A percentile compares a stretch with the other conserved stretches of the same genome.
phyloP scores from a whole-genome alignment of 164 flowering plant genomes.

The Dillenia suffruticosa region DNA sequence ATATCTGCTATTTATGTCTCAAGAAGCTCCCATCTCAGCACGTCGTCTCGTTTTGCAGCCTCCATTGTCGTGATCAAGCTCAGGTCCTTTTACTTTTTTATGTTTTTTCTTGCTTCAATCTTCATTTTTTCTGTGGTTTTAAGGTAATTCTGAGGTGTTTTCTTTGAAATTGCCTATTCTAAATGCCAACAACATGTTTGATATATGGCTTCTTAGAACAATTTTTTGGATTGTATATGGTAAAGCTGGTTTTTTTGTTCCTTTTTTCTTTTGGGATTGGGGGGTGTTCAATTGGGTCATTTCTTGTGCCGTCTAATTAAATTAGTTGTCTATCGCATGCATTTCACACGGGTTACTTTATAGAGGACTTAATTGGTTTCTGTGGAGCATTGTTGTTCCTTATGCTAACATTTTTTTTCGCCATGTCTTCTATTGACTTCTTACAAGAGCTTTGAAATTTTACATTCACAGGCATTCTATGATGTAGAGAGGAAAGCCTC shows the following conservation, averaged over 20 bases:
- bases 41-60: slow-evolving; percentile 46
- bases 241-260: not conserved
- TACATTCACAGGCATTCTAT: slow-evolving; percentile 42
- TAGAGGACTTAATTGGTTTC: too few species aligned
- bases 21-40: slow-evolving; percentile 10
- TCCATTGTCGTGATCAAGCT: slow-evolving; percentile 42
- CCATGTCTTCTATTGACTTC: too few species aligned
- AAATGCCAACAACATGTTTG: slow-evolving; percentile 24
- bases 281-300: too few species aligned
- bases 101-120: not conserved
- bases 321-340: too few species aligned
- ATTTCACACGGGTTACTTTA: too few species aligned
- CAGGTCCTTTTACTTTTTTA: slow-evolving; percentile 26
- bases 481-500: slow-evolving; percentile 61
- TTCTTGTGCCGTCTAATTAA: too few species aligned
- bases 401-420: too few species aligned
- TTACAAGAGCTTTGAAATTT: not conserved
- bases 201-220: slow-evolving; percentile 9
- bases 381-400: too few species aligned
- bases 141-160: too few species aligned
- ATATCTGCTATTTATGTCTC: slow-evolving; percentile 61
- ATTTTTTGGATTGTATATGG: not conserved
- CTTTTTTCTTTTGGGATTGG: not conserved
- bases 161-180: too few species aligned
- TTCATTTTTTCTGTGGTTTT: not conserved